These are phyloP conservation scores for Dunaliella sp. DNA, from an alignment of 139 green algal species.

Conservation along the genomic window DNA sequence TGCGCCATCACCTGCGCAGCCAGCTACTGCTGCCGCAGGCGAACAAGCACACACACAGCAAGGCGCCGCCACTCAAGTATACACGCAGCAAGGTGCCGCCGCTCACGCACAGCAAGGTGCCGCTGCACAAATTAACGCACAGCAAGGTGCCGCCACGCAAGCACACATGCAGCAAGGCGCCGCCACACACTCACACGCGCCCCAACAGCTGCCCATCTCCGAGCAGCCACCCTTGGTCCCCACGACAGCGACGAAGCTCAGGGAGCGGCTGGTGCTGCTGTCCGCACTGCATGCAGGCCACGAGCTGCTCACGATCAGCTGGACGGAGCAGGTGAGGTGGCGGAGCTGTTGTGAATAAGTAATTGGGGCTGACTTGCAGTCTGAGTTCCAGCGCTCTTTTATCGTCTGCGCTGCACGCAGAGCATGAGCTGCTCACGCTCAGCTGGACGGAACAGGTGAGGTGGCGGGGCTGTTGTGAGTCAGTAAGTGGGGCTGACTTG, in stretches of 20 bases:
- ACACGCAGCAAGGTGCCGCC: neutral
- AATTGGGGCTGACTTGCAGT: no score
- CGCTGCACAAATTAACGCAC: no score
- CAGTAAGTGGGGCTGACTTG: no score
- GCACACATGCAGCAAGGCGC: neutral
- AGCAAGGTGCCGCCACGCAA: no score
- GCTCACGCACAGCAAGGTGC: no score
- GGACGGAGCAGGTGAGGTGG: constrained; percentile 8
- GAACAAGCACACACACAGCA: neutral
- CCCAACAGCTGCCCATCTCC: neutral
- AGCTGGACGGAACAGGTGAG: neutral
- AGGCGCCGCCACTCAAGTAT: no score
- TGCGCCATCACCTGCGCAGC: neutral
- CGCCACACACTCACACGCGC: neutral
- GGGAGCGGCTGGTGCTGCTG: constrained; percentile 17
- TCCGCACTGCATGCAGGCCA: constrained; percentile 12
- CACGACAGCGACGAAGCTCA: neutral
- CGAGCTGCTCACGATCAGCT: constrained; percentile 2
- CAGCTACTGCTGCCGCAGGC: neutral
- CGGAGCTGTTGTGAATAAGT: no score
- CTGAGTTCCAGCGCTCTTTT: no score
- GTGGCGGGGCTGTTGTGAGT: no score
- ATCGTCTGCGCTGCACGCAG: constrained; percentile 10
- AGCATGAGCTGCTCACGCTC: neutral
- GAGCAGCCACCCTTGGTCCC: neutral